phyloP scores from a whole-genome alignment of 345 rosid species.

The Adansonia digitata region DNA sequence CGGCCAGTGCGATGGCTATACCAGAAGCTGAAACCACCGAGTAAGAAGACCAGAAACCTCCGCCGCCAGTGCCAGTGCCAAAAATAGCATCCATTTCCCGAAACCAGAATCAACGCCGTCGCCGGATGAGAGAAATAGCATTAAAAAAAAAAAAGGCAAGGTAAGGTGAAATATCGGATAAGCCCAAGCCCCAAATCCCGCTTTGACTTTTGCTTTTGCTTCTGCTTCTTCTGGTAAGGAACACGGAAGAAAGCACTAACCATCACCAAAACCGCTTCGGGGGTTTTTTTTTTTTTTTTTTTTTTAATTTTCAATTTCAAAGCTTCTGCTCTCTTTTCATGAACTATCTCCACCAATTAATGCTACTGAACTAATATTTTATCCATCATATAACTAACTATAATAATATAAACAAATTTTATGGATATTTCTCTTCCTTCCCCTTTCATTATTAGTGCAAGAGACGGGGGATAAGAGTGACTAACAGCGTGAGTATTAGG shows the following conservation, averaged over 20 bases:
- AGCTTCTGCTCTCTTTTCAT: constrained; percentile 5
- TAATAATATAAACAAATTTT: too few relatives aligned
- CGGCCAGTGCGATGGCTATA: constrained; percentile 59
- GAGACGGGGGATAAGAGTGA: background rate
- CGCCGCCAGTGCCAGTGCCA: constrained; percentile 35
- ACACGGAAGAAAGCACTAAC: constrained; percentile 31
- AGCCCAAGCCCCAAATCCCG: constrained; percentile 9
- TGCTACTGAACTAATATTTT: background rate
- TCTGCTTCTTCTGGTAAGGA: constrained; percentile 16
- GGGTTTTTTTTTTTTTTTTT: background rate
- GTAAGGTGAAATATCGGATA: constrained; percentile 17
- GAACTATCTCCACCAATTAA: background rate
- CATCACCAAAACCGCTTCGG: constrained; percentile 25
- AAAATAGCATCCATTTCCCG: constrained; percentile 43
- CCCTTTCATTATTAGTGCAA: background rate
- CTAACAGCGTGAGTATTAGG: background rate
- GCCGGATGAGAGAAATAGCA: constrained; percentile 34
- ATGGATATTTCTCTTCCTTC: background rate
- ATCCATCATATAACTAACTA: background rate
- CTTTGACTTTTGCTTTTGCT: constrained; percentile 7
- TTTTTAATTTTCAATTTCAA: background rate
- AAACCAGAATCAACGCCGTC: constrained; percentile 24
- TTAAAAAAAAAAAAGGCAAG: constrained; percentile 26
- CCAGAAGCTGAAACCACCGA: constrained; percentile 47
- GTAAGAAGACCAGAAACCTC: constrained; percentile 41